Evolutionary conservation across 371 early-diverging fungal genomes (phyloP).

Genomic region (Mortierella sp.): DNA sequence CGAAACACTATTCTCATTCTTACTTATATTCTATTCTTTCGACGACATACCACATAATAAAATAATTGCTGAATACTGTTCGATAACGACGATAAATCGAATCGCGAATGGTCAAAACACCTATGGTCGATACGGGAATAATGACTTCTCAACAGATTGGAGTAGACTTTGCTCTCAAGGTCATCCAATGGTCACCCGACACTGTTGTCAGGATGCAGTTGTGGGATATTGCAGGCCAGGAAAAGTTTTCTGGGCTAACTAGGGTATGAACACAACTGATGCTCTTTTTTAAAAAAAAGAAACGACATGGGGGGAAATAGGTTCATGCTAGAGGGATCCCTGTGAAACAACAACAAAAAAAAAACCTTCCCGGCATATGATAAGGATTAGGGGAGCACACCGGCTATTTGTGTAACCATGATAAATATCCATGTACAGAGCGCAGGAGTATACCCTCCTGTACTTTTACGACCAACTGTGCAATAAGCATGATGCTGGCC

Average conservation of each 20-base stretch:
- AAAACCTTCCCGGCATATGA: too few species aligned
- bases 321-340: background rate
- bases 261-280: slow-evolving; percentile 55
- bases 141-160: slow-evolving; percentile 67
- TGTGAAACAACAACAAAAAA: background rate
- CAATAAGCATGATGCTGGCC: background rate
- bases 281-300: background rate
- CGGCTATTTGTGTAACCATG: background rate
- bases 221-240: slow-evolving; percentile 92
- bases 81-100: background rate
- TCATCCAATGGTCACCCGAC: slow-evolving; percentile 71
- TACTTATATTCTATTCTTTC: background rate
- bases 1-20: slow-evolving; percentile 3
- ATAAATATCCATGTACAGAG: background rate
- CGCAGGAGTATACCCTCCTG: background rate
- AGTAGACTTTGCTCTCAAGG: slow-evolving; percentile 88
- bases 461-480: background rate
- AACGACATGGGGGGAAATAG: background rate
- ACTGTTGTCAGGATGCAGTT: slow-evolving; percentile 77
- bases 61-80: too few species aligned
- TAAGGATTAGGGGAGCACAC: background rate
- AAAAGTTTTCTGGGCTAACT: slow-evolving; percentile 84
- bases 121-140: background rate
- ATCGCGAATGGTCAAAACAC: background rate
- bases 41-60: background rate